Evolutionary conservation across 345 rosid genomes (phyloP).

Genomic region (Rhizophora mangle): DNA sequence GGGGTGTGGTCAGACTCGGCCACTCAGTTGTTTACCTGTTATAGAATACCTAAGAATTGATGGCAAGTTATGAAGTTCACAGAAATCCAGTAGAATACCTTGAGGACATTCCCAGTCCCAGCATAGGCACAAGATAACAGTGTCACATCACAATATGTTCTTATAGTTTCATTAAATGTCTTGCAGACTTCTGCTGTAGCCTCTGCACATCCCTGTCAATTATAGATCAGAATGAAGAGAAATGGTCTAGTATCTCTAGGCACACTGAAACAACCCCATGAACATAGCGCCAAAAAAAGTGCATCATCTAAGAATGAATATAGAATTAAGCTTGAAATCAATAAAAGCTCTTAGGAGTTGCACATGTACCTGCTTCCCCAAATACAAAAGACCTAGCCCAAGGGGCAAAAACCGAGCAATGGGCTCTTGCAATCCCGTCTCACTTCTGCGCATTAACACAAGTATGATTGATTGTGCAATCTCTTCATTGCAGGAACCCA

Average conservation of each 20-base stretch:
- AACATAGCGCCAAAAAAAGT: no score
- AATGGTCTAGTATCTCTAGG: no score
- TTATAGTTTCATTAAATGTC: conserved; percentile 81
- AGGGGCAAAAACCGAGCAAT: conserved; percentile 79
- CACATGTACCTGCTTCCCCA: conserved; percentile 80
- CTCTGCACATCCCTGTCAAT: conserved; percentile 68
- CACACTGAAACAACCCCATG: conserved; percentile 67
- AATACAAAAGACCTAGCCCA: conserved; percentile 89
- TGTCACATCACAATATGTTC: conserved; percentile 84
- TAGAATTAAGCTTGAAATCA: no score
- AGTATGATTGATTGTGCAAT: conserved; percentile 86
- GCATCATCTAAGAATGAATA: no score
- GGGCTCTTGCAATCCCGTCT: conserved; percentile 79
- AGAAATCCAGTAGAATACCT: conserved; percentile 44
- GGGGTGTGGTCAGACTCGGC: no score
- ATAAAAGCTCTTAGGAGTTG: background rate
- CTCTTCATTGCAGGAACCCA: conserved; percentile 95
- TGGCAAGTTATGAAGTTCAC: no score
- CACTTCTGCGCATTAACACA: conserved; percentile 78
- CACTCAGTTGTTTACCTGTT: conserved; percentile 51
- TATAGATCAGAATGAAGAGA: no score
- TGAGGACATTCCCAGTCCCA: conserved; percentile 95
- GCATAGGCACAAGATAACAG: conserved; percentile 96
- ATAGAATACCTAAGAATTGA: conserved; percentile 42
- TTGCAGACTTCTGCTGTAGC: conserved; percentile 95